Base-by-base conservation (phyloP, 345 rosid species). In the Sisymbrium irio region DNA sequence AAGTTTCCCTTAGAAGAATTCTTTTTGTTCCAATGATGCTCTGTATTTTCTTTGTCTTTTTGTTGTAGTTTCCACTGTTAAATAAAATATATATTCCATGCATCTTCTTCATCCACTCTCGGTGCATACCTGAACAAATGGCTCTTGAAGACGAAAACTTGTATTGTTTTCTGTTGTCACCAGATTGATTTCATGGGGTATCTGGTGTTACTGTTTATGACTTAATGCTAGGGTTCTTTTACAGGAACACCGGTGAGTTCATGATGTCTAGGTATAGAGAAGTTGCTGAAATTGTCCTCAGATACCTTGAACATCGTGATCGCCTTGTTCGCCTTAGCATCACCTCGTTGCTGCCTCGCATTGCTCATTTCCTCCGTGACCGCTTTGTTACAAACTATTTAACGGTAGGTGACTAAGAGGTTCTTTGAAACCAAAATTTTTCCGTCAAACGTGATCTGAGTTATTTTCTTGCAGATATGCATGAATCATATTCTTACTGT, bases 191-290 rank as follows among this genome's bases (percentile, higher is more conserved):
- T 20, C 14, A 50, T 65, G 72, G 47, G 60, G 40, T 30, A 30
- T 40, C 10, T 27, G 30, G 51, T 77, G 62, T 50, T 58, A 58
- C 59, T 28, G 18, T 62, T 67, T 46, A 44, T 69, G 60, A 45
- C 75, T 44, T 58, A 71, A 71, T 71, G 72, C 54, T 65, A 25
- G 73, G 40, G 49, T 68, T 39, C 25, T 42, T 79, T 67, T 72
- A 84, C 96, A 96, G 99, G 84, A 96, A 96, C 81, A 92, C 99
- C 0, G 99, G 99, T 25, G 99, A 96, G 77, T 96, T 96, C 79
- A 96, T 95, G 99, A 95, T 92, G 99, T 92, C 98, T 51, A 87
- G 99, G 83, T 90, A 96, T 75, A 85, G 91, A 79, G 99, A 96
- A 86, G 99, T 96, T 55, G 99, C 99, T 17, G 99, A 96, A 18